Evolutionary conservation across 2,329 filamentous ascomycete species (phyloP), one percentile per base, ranked within the genome.

Genomic region (Cytospora paraplurivora): DNA sequence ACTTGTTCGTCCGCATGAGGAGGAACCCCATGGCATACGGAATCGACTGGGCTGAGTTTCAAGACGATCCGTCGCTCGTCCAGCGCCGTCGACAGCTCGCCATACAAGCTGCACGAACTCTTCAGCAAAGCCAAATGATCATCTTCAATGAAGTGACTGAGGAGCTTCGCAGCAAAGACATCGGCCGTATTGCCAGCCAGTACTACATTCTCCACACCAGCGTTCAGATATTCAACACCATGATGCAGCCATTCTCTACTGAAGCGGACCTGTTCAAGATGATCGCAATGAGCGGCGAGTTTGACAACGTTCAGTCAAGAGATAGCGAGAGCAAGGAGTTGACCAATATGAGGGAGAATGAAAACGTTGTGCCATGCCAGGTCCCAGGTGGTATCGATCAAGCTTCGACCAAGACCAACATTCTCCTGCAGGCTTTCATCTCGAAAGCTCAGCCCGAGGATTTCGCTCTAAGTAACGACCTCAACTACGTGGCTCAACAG

Each of bases 71-170:
- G 0, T 88, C 88, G 64, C 83, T 99, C 33, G 92, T 97, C 1
- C 90, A 95, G 72, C 85, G 94, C 69, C 87, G 95, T 58, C 87
- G 93, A 3, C 88, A 95, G 68, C 81, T 99, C 59, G 90, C 95
- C 60, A 93, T 96, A 52, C 89, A 96, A 70, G 95, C 95, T 32
- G 95, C 95, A 0, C 84, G 88, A 51, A 91, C 92, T 6, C 79
- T 99, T 51, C 93, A 97, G 72, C 85, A 93, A 72, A 96, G 92
- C 69, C 95, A 99, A 76, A 99, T 99, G 96, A 95, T 99, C 71
- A 95, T 99, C 62, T 99, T 94, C 80, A 97, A 99, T 69, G 95
- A 98, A 72, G 86, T 82, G 19, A 99, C 94, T 0, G 94, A 97
- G 69, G 94, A 97, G 71, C 85, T 99, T 10, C 88, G 92, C 64